Base-by-base conservation (phyloP, 23 red algal species). In the Gracilaria caudata region DNA sequence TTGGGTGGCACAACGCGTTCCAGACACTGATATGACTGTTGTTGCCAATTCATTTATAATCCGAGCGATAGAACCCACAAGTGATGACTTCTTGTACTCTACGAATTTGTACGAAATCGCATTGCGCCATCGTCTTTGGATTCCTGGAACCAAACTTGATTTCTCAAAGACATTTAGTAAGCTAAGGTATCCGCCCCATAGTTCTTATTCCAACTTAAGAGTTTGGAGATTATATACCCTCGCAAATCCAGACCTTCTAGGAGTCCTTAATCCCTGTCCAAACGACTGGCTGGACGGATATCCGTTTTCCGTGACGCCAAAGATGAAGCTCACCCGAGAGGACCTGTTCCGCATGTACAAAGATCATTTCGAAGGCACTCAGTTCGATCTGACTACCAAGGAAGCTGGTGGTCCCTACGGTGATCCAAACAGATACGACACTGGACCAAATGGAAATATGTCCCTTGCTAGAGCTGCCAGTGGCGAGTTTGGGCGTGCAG, bases 21-120 rank as follows among this genome's bases (percentile, higher is more conserved):
- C 91, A 35, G 80, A 94, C 32, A 77, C 66, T 17, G 75, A 87
- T 33, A 61, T 94, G 45, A 64, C 82, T 53, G 79, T 87, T 56
- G 82, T 94, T 7, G 91, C 91, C 6, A 94, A 94, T 85, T 38
- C 77, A 0, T 94, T 94, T 64, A 57, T 94, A 24, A 86, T 94
- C 30, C 81, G 91, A 38, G 68, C 51, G 2, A 72, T 94, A 35
- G 66, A 81, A 38, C 11, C 39, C 11, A 20, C 21, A 26, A 73
- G 86, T 35, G 82, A 94, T 77, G 25, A 64, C 39, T 94, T 94
- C 54, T 34, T 94, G 38, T 78, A 65, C 17, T 86, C 80, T 29
- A 68, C 28, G 0, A 86, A 85, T 25, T 36, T 94, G 73, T 45
- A 73, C 13, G 82, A 78, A 3, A 49, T 81, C 10, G 91, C 81